Conservation (phyloP, 208 protist genomes). For the Leishmania arabica region DNA sequence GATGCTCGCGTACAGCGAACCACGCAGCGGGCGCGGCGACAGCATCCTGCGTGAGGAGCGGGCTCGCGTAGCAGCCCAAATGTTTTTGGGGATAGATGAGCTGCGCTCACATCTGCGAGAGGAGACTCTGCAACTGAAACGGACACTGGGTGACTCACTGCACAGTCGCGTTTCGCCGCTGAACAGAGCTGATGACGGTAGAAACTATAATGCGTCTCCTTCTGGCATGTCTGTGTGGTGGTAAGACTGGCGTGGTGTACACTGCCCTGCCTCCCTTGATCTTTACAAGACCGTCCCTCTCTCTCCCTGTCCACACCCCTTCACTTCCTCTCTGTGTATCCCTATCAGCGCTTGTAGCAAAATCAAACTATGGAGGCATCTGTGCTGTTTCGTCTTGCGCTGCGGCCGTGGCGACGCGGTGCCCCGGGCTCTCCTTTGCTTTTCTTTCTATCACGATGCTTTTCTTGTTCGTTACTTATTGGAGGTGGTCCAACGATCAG, state of each 20-base stretch:
- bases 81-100: slow-evolving; percentile 52
- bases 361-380: background rate
- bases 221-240: background rate
- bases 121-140: slow-evolving; percentile 30
- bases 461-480: too few species aligned
- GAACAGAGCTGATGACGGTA: background rate
- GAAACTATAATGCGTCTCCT: background rate
- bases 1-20: background rate
- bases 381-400: background rate
- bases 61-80: slow-evolving; percentile 50
- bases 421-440: background rate
- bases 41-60: slow-evolving; percentile 74
- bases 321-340: background rate
- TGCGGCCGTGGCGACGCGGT: background rate
- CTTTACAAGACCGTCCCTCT: background rate
- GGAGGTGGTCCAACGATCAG: background rate
- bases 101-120: slow-evolving; percentile 50
- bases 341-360: background rate
- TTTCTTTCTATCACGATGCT: background rate
- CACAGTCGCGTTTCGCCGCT: background rate
- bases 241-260: background rate
- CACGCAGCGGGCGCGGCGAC: slow-evolving; percentile 1
- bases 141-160: background rate
- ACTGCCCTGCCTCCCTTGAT: background rate
- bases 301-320: background rate